Evolutionary conservation across 2,329 filamentous ascomycete genomes (phyloP).

Genomic region (Fonsecaea monophora): DNA sequence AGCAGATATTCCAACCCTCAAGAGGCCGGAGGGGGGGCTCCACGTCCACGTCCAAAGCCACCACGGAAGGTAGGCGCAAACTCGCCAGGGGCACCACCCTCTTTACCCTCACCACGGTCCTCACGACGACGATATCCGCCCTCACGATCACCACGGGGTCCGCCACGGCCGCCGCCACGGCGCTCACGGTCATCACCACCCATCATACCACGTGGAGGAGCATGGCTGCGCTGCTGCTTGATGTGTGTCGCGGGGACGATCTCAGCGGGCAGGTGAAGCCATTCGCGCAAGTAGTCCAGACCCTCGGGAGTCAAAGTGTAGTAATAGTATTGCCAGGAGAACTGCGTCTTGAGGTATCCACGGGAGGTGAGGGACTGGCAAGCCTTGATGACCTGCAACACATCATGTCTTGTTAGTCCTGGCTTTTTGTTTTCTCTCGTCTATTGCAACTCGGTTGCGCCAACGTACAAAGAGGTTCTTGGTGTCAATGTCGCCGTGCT

Average conservation of each 20-base stretch:
- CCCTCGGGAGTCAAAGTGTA: conserved; percentile 99
- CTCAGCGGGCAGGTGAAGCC: conserved; percentile 99
- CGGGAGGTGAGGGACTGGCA: conserved; percentile 97
- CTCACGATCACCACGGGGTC: conserved; percentile 76
- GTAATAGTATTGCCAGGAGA: conserved; percentile 99
- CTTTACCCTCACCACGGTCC: conserved; percentile 84
- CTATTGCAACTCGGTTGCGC: conserved; percentile 16
- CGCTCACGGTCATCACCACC: conserved; percentile 82
- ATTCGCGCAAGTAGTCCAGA: conserved; percentile 99
- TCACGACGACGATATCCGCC: conserved; percentile 87
- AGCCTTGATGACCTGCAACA: conserved; percentile 83
- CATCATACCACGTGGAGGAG: conserved; percentile 98
- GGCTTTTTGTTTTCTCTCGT: neutral
- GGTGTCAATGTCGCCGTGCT: conserved; percentile 98
- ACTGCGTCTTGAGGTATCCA: conserved; percentile 99
- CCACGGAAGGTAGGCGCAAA: conserved; percentile 93
- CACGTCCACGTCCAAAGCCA: conserved; percentile 87
- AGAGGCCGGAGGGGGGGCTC: conserved; percentile 67
- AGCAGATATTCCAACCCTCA: conserved; percentile 9
- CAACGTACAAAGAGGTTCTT: conserved; percentile 88
- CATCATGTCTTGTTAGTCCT: conserved; percentile 1
- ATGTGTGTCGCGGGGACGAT: conserved; percentile 99
- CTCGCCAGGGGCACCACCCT: conserved; percentile 88
- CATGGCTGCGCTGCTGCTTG: conserved; percentile 99
- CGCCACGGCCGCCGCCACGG: conserved; percentile 83